Conservation (phyloP, 352 stramenopile genomes). For the Pythium periplocum region DNA sequence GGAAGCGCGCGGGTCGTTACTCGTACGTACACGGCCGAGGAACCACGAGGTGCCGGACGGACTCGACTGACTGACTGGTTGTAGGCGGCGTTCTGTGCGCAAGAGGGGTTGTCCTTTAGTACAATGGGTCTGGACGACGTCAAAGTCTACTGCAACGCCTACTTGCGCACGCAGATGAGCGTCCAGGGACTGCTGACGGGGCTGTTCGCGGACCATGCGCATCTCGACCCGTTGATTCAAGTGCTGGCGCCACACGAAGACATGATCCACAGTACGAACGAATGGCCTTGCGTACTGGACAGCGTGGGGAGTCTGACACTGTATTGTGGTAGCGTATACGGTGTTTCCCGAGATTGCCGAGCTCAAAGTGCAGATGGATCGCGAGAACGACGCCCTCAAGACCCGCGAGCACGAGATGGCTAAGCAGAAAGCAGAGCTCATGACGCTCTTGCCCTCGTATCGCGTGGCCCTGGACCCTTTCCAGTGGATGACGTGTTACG, state of each 20-base stretch:
- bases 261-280: constrained; percentile 75
- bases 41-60: too few species aligned
- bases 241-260: constrained; percentile 59
- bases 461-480: constrained; percentile 30
- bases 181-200: constrained; percentile 54
- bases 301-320: neutral
- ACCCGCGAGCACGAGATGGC: constrained; percentile 49
- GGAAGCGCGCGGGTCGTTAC: constrained; percentile 29
- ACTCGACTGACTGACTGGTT: too few species aligned
- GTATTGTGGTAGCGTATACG: constrained; percentile 35
- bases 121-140: constrained; percentile 28
- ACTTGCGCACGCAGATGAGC: constrained; percentile 77
- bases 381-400: constrained; percentile 40
- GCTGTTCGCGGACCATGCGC: constrained; percentile 31
- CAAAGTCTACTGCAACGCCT: constrained; percentile 63
- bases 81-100: constrained; percentile 24
- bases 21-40: neutral
- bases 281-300: too few species aligned
- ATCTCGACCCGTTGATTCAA: constrained; percentile 33
- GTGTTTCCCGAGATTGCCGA: constrained; percentile 56
- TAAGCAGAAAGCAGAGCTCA: constrained; percentile 45
- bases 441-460: constrained; percentile 48
- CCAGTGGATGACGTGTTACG: constrained; percentile 57
- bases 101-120: constrained; percentile 38
- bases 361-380: constrained; percentile 47